A percentile compares a stretch with the other conserved stretches of the same genome.
Conservation (phyloP, 164 flowering plant species). For the Magnolia kwangsiensis region DNA sequence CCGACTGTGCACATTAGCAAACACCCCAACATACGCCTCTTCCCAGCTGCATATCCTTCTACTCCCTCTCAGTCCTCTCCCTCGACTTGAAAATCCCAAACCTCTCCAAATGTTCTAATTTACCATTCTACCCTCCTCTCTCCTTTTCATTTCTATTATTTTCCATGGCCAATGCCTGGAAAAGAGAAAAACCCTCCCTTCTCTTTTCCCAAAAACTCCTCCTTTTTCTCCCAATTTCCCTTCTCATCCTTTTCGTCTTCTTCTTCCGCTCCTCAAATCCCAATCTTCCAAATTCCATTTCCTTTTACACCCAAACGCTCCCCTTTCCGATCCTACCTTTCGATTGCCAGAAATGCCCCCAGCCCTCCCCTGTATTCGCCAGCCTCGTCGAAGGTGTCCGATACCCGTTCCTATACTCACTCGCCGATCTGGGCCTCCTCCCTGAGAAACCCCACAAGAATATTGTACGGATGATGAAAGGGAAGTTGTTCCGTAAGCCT, state of each 20-base stretch:
- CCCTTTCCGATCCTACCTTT: slow-evolving; percentile 49
- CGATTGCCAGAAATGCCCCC: slow-evolving; percentile 65
- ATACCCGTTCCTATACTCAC: slow-evolving; percentile 76
- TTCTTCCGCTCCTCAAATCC: slow-evolving; percentile 31
- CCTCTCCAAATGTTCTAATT: neutral
- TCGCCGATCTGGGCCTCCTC: slow-evolving; percentile 75
- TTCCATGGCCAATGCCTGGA: slow-evolving; percentile 95
- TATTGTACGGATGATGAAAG: slow-evolving; percentile 67
- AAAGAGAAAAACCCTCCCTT: slow-evolving; percentile 45
- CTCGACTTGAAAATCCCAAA: neutral
- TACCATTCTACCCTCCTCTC: neutral
- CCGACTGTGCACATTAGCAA: no score
- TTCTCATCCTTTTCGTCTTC: slow-evolving; percentile 55
- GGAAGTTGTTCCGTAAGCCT: slow-evolving; percentile 76
- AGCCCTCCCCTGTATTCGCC: slow-evolving; percentile 83
- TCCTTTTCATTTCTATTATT: neutral
- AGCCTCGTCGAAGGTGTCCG: slow-evolving; percentile 77
- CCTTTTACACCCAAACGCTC: slow-evolving; percentile 10
- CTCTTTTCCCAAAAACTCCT: slow-evolving; percentile 42
- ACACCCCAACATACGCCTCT: neutral
- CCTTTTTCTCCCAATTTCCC: slow-evolving; percentile 40
- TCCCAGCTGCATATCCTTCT: neutral
- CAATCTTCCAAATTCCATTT: neutral
- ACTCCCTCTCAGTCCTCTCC: neutral
- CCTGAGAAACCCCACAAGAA: slow-evolving; percentile 94